A percentile compares a stretch with the other conserved stretches of the same genome.
Conservation (phyloP, 164 flowering plant species). For the Sedum album region DNA sequence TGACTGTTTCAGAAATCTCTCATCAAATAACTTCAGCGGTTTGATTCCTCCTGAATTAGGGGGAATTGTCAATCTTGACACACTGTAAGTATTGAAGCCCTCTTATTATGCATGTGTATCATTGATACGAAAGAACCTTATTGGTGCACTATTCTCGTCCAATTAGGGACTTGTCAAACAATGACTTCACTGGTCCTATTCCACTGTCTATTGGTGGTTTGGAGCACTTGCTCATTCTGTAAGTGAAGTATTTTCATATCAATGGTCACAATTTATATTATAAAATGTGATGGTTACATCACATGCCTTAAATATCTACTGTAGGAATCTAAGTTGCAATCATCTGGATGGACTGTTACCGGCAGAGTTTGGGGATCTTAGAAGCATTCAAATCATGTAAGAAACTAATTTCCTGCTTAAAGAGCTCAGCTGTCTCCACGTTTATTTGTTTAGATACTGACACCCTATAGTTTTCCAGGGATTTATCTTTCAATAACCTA, state of each 20-base stretch:
- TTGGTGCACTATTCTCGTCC: neutral
- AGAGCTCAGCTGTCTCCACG: neutral
- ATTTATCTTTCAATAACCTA: slow-evolving; percentile 62
- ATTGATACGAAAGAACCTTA: neutral
- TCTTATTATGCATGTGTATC: neutral
- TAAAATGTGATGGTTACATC: neutral
- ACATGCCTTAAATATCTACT: neutral
- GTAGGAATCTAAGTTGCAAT: slow-evolving; percentile 62
- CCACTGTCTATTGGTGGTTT: slow-evolving; percentile 79
- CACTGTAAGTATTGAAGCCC: slow-evolving; percentile 43
- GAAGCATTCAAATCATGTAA: slow-evolving; percentile 68
- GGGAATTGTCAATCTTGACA: slow-evolving; percentile 74
- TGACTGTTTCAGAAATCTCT: slow-evolving; percentile 48
- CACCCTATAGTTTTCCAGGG: slow-evolving; percentile 27
- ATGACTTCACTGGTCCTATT: slow-evolving; percentile 55
- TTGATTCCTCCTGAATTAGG: slow-evolving; percentile 64
- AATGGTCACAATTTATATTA: too few relatives aligned
- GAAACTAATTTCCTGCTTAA: slow-evolving; percentile 5
- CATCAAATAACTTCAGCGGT: slow-evolving; percentile 68
- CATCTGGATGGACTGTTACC: slow-evolving; percentile 53
- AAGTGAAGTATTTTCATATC: slow-evolving; percentile 11
- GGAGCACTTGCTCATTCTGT: slow-evolving; percentile 84
- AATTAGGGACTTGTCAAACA: slow-evolving; percentile 78
- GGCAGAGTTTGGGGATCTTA: slow-evolving; percentile 69
- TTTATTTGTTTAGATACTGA: neutral